Evolutionary conservation across 2,329 filamentous ascomycete species (phyloP).

Genomic region (Clarireedia hainanense): DNA sequence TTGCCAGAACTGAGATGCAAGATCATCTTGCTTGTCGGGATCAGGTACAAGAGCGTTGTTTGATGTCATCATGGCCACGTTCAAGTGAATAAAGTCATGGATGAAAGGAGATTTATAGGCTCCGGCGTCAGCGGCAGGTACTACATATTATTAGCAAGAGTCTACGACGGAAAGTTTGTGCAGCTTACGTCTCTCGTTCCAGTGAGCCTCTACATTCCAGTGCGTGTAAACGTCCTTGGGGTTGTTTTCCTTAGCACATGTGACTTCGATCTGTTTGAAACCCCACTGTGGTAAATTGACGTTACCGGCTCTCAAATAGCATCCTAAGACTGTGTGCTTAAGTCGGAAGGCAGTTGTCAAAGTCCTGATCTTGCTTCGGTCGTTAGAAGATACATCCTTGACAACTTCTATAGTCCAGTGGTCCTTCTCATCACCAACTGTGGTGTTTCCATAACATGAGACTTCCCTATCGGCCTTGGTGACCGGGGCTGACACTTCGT

Average conservation of each 20-base stretch:
- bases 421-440: conserved; percentile 93
- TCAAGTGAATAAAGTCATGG: conserved; percentile 95
- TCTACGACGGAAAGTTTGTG: not conserved
- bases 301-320: conserved; percentile 91
- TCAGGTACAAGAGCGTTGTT: conserved; percentile 98
- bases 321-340: conserved; percentile 72
- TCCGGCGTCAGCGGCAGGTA: conserved; percentile 80
- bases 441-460: conserved; percentile 91
- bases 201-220: conserved; percentile 97
- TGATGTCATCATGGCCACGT: conserved; percentile 99
- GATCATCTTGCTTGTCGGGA: conserved; percentile 96
- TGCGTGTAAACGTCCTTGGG: conserved; percentile 91
- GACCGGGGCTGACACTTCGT: conserved; percentile 79
- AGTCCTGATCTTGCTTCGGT: conserved; percentile 78
- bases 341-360: conserved; percentile 90
- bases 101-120: conserved; percentile 96
- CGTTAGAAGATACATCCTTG: conserved; percentile 68
- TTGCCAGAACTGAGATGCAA: conserved; percentile 96
- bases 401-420: conserved; percentile 95
- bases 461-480: conserved; percentile 89
- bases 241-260: conserved; percentile 88
- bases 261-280: conserved; percentile 98
- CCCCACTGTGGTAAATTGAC: conserved; percentile 97
- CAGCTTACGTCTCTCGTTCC: conserved; percentile 80
- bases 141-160: conserved; percentile 40